Conservation (phyloP, 1,284 basidiomycete genomes). For the Papiliotrema flavescens region DNA sequence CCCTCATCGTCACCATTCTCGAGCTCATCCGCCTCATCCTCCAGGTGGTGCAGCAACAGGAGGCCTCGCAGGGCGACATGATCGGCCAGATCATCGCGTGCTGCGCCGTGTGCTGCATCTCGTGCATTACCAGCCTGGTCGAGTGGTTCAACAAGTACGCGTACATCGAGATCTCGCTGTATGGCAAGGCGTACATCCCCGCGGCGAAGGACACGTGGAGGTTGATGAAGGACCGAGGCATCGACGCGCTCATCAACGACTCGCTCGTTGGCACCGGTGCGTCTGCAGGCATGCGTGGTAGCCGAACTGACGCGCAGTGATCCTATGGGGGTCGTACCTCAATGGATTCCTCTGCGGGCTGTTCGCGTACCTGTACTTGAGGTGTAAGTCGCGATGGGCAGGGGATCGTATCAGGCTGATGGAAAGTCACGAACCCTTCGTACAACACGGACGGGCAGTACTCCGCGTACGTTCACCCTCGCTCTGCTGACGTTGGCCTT, state of each 20-base stretch:
- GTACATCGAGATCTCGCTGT: slow-evolving; percentile 57
- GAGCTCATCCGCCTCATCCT: slow-evolving; percentile 70
- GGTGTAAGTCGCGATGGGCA: slow-evolving; percentile 53
- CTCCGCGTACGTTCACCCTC: slow-evolving; percentile 53
- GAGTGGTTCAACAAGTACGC: slow-evolving; percentile 74
- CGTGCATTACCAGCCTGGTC: slow-evolving; percentile 65
- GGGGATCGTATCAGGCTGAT: slow-evolving; percentile 2
- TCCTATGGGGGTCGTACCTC: slow-evolving; percentile 63
- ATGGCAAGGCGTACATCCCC: slow-evolving; percentile 70
- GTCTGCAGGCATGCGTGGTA: background rate
- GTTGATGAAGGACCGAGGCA: slow-evolving; percentile 77
- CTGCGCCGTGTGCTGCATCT: slow-evolving; percentile 70
- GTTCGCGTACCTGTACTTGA: slow-evolving; percentile 77
- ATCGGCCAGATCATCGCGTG: slow-evolving; percentile 72
- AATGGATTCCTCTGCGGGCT: slow-evolving; percentile 73
- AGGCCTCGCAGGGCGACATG: slow-evolving; percentile 68
- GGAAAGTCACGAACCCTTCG: slow-evolving; percentile 57
- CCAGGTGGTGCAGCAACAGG: slow-evolving; percentile 62
- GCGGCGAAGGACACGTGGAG: slow-evolving; percentile 91
- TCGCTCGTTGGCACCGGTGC: slow-evolving; percentile 66
- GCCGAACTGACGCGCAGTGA: slow-evolving; percentile 44
- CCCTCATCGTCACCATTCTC: slow-evolving; percentile 79
- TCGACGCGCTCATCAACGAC: slow-evolving; percentile 82
- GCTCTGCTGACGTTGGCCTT: too few relatives aligned
- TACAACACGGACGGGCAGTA: slow-evolving; percentile 72